phyloP scores from a whole-genome alignment of 2,329 filamentous ascomycete genomes.

The Claviceps purpurea region DNA sequence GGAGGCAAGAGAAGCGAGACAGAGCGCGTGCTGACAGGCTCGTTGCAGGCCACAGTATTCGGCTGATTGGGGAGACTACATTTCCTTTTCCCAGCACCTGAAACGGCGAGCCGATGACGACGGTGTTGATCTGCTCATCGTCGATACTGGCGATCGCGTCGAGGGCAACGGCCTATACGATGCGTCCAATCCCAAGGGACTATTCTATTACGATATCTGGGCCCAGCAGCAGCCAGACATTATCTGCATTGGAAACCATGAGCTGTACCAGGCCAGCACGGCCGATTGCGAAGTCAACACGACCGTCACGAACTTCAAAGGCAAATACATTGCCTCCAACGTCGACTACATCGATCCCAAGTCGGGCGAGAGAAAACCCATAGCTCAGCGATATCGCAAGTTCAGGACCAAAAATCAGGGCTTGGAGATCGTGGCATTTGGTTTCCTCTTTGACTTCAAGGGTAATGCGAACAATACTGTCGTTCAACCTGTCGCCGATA shows the following conservation, averaged over 20 bases:
- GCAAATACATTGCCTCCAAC: conserved; percentile 80
- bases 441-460: conserved; percentile 89
- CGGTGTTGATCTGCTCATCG: conserved; percentile 74
- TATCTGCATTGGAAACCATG: conserved; percentile 83
- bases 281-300: conserved; percentile 64
- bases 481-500: conserved; percentile 66
- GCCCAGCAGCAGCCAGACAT: conserved; percentile 72
- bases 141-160: conserved; percentile 87
- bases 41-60: conserved; percentile 64
- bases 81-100: conserved; percentile 82
- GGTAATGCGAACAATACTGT: conserved; percentile 84
- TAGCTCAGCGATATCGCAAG: conserved; percentile 72
- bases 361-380: conserved; percentile 56
- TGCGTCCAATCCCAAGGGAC: conserved; percentile 72
- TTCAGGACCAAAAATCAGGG: conserved; percentile 86
- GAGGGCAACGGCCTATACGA: conserved; percentile 95
- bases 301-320: conserved; percentile 72
- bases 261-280: conserved; percentile 73
- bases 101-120: conserved; percentile 62
- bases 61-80: conserved; percentile 95
- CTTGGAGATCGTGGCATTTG: conserved; percentile 74
- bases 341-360: conserved; percentile 71
- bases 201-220: conserved; percentile 80
- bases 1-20: too few relatives aligned
- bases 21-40: too few relatives aligned